Base-by-base conservation (phyloP, 2,329 filamentous ascomycete species). In the Cytospora paraplurivora region DNA sequence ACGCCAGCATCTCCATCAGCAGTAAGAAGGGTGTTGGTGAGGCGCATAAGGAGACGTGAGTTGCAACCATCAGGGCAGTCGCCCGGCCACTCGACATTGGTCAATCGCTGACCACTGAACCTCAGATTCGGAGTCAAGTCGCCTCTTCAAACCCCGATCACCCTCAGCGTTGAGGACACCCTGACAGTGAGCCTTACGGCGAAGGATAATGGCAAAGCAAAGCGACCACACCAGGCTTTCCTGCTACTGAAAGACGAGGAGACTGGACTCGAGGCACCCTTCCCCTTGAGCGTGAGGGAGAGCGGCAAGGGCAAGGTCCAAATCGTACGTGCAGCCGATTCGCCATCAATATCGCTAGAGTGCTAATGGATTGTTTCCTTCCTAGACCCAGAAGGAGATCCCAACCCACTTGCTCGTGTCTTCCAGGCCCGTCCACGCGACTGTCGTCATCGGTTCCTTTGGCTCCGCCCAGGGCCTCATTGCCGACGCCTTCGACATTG, bases 211-310 rank as follows among this genome's bases (percentile, higher is more conserved):
- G 87, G 88, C 77, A 88, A 87, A 70, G 84, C 86, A 54, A 94
- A 93, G 82, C 87, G 91, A 68, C 92, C 95, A 70, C 95, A 99
- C 77, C 95, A 99, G 78, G 93, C 93, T 7, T 97, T 97, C 80
- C 82, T 99, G 60, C 83, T 95, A 17, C 78, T 99, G 63, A 88
- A 86, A 70, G 93, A 98, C 70, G 79, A 83, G 12, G 79, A 82
- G 13, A 88, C 88, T 12, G 92, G 91, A 41, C 81, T 99, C 54
- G 93, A 98, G 76, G 88, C 93, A 32, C 93, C 93, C 1, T 97
- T 94, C 72, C 87, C 93, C 1, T 83, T 99, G 70, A 88, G 80
- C 12, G 80, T 96, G 55, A 97, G 96, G 80, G 91, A 95, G 11
- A 92, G 83, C 71, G 95, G 95, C 69, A 97, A 97, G 79, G 92